phyloP scores from a whole-genome alignment of 2,329 filamentous ascomycete species.

The Diaporthe capsici region DNA sequence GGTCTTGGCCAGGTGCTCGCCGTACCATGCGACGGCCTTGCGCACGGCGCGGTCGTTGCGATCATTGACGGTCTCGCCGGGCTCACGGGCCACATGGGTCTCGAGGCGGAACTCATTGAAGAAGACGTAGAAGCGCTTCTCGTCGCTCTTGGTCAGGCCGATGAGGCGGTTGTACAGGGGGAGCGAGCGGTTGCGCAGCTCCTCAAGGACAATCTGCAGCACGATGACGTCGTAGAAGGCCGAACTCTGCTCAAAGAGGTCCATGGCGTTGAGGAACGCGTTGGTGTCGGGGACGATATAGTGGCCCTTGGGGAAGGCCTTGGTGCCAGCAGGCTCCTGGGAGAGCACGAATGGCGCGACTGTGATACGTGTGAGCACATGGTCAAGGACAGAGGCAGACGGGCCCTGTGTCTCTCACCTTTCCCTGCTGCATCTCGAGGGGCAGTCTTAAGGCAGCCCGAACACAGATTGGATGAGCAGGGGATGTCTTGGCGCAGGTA shows the following conservation, averaged over 20 bases:
- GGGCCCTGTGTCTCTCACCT: slow-evolving; percentile 69
- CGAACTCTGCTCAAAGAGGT: slow-evolving; percentile 91
- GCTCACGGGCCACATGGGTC: slow-evolving; percentile 83
- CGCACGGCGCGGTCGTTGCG: slow-evolving; percentile 94
- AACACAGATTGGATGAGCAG: slow-evolving; percentile 93
- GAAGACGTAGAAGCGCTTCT: slow-evolving; percentile 98
- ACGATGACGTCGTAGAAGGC: slow-evolving; percentile 98
- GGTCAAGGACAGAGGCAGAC: not conserved
- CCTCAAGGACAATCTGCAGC: slow-evolving; percentile 95
- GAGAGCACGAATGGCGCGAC: slow-evolving; percentile 89
- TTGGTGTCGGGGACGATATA: slow-evolving; percentile 98
- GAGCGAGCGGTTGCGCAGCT: slow-evolving; percentile 92
- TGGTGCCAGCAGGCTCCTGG: slow-evolving; percentile 87
- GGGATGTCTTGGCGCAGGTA: slow-evolving; percentile 98
- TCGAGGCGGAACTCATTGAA: slow-evolving; percentile 98
- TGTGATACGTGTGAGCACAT: slow-evolving; percentile 54
- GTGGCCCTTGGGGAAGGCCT: slow-evolving; percentile 86
- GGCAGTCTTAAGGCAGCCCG: slow-evolving; percentile 78
- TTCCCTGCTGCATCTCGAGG: slow-evolving; percentile 85
- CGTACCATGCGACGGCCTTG: slow-evolving; percentile 90
- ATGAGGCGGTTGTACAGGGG: slow-evolving; percentile 96
- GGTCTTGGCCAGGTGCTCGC: slow-evolving; percentile 79
- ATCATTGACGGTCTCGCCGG: slow-evolving; percentile 93
- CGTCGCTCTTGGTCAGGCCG: slow-evolving; percentile 91
- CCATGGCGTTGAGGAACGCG: slow-evolving; percentile 94